Base-by-base conservation (phyloP, 192 early-diverging fungal genomes). In the Linnemannia hyalina region DNA sequence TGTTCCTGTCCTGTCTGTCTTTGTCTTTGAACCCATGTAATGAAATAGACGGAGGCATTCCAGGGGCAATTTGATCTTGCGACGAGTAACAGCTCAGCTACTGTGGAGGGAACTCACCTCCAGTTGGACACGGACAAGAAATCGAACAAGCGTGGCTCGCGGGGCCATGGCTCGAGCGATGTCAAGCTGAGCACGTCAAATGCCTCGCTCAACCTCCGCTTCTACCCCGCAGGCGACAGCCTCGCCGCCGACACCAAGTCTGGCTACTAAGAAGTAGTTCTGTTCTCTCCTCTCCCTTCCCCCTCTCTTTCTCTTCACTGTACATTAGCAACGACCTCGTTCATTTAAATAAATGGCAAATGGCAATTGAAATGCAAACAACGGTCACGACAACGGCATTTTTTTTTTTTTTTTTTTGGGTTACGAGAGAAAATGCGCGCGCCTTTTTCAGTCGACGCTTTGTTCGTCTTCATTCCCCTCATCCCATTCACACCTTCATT, bases 191-290 rank as follows among this genome's bases (percentile, higher is more conserved):
- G 18, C 20, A 74, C 84, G 13, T 77, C 55, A 23, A 86, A 86
- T 55, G 15, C 40, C 6, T 42, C 60, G 38, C 46, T 76, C 18
- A 81, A 46, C 38, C 54, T 86, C 44, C 60, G 80, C 16, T 78
- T 86, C 73, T 86, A 86, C 72, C 80, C 84, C 42, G 63, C 65
- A 0, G 84, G 79, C 9, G 76, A 80, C 16, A 86, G 80, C 18
- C 77, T 78, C 32, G 75, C 75, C 5, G 18, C 49, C 18, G 65
- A 69, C 47, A 52, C 20, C 35, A 63, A 72, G 46, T 60, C 15
- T 54, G 52, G 52, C 6, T 75, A 47, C 35, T 75, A 60, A 79
- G 73, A 4, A 10, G 11, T 10, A 26, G 15, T 0, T 13, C 20
- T 7, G 5, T n/a, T n/a, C n/a, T n/a, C n/a, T n/a, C n/a, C 8